Evolutionary conservation across 1,284 basidiomycete species (phyloP).

Genomic region (Puccinia polysora): DNA sequence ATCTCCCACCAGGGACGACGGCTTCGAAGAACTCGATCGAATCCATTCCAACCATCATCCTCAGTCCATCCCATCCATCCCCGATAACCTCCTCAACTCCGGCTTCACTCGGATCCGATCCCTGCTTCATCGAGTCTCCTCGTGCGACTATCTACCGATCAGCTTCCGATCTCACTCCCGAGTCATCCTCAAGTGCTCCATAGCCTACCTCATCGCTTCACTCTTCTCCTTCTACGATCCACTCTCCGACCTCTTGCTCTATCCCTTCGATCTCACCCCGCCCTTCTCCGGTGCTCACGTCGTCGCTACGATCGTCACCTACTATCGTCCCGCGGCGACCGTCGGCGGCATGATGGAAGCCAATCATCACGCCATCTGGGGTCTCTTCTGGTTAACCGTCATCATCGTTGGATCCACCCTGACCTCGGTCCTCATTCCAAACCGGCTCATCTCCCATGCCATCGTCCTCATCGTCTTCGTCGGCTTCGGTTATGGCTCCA

Average conservation of each 20-base stretch:
- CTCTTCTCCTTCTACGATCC: constrained; percentile 81
- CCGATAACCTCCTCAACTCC: no score
- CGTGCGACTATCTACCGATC: no score
- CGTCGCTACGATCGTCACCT: constrained; percentile 41
- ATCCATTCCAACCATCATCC: no score
- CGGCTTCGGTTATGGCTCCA: constrained; percentile 36
- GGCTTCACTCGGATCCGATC: no score
- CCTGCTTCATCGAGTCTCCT: no score
- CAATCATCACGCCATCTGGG: constrained; percentile 41
- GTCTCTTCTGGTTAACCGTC: constrained; percentile 37
- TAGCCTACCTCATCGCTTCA: constrained; percentile 83
- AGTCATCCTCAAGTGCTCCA: constrained; percentile 80
- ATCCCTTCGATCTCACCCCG: constrained; percentile 49
- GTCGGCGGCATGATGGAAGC: constrained; percentile 42
- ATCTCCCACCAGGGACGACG: no score
- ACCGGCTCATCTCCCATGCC: constrained; percentile 32
- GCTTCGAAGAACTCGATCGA: no score
- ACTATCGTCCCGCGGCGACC: constrained; percentile 42
- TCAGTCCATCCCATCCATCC: no score
- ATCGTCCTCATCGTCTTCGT: constrained; percentile 42
- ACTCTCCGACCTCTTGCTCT: constrained; percentile 51
- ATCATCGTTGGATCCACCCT: constrained; percentile 38
- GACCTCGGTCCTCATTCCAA: constrained; percentile 32
- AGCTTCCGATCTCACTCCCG: constrained; percentile 50
- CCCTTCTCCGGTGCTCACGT: constrained; percentile 50